A percentile compares a stretch with the other conserved stretches of the same genome.
Evolutionary conservation across 129 eudicot genomes (phyloP).

Genomic region (Heracleum sosnowskyi): DNA sequence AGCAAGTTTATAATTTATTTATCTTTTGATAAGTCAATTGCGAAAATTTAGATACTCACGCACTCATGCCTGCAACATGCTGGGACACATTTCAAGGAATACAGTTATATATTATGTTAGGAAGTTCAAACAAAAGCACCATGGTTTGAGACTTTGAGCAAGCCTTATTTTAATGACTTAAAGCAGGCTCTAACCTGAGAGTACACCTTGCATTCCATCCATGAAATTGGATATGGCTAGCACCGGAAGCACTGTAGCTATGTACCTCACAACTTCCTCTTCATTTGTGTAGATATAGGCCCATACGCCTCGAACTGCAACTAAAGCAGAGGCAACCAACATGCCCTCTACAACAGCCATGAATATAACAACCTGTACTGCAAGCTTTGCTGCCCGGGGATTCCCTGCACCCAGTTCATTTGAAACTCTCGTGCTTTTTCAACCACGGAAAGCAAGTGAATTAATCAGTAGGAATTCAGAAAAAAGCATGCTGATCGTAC

Average conservation of each 20-base stretch:
- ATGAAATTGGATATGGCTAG: constrained; percentile 8
- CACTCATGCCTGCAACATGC: too few species aligned
- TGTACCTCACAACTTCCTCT: constrained; percentile 35
- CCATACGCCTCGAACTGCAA: constrained; percentile 24
- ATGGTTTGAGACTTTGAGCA: too few species aligned
- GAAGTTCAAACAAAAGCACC: too few species aligned
- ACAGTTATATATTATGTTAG: too few species aligned
- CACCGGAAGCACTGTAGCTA: constrained; percentile 40
- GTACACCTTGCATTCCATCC: neutral
- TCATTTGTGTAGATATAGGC: constrained; percentile 37
- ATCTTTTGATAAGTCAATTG: too few species aligned
- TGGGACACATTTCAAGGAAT: too few species aligned
- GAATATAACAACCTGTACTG: constrained; percentile 3
- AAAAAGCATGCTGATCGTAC: too few species aligned
- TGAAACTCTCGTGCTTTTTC: constrained; percentile 44
- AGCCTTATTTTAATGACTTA: too few species aligned
- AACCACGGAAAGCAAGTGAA: neutral
- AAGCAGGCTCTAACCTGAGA: constrained; percentile 25
- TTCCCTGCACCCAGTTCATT: constrained; percentile 54
- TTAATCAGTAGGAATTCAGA: too few species aligned
- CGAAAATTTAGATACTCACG: neutral
- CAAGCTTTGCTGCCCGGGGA: constrained; percentile 35
- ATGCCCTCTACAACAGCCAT: constrained; percentile 32
- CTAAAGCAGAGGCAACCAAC: constrained; percentile 17
- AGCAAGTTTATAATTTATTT: too few species aligned